Conservation (phyloP, 495 filamentous ascomycete genomes). For the Penicillium herquei region DNA sequence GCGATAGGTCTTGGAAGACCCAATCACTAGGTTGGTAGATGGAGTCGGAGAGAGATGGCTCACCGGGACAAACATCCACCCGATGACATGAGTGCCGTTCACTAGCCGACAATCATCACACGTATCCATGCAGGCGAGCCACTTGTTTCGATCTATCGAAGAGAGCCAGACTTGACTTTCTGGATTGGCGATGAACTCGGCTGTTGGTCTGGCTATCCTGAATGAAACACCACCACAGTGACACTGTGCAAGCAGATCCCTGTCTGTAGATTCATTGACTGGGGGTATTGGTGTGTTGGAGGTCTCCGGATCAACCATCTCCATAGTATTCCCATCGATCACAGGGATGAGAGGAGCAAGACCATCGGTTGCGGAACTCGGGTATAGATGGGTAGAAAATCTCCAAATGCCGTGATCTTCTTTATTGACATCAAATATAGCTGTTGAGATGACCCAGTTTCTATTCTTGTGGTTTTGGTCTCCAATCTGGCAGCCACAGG, state of each 20-base stretch:
- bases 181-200: constrained; percentile 27
- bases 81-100: constrained; percentile 42
- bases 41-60: constrained; percentile 22
- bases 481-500: constrained; percentile 43
- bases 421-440: constrained; percentile 26
- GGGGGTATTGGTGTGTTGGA: neutral
- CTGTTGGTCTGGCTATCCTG: constrained; percentile 31
- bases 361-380: constrained; percentile 45
- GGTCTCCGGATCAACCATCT: constrained; percentile 16
- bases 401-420: constrained; percentile 30
- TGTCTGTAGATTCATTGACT: neutral
- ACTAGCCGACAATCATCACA: constrained; percentile 53
- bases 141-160: constrained; percentile 37
- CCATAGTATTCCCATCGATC: constrained; percentile 23
- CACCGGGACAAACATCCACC: constrained; percentile 43
- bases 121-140: constrained; percentile 39
- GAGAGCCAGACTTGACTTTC: constrained; percentile 39
- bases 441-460: constrained; percentile 29
- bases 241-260: constrained; percentile 38
- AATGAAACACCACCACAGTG: constrained; percentile 52
- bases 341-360: constrained; percentile 33
- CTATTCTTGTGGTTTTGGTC: constrained; percentile 13
- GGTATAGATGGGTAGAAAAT: constrained; percentile 38
- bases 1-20: constrained; percentile 44
- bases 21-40: constrained; percentile 32